phyloP scores from a whole-genome alignment of 768 basidiomycete species.

The Serendipita sp. region DNA sequence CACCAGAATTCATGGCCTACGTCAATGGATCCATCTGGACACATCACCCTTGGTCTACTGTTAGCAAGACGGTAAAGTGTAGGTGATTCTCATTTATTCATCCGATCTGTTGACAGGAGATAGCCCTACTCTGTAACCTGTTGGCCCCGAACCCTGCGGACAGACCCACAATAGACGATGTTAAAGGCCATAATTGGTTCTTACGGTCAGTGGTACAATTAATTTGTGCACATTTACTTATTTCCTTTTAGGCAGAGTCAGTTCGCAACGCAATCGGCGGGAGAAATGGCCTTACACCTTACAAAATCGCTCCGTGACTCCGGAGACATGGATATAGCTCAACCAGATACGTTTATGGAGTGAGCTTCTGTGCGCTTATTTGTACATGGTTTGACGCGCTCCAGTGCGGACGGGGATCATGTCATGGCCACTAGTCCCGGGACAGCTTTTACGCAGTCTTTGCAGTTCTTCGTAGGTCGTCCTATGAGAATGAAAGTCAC shows the following conservation, averaged over 20 bases:
- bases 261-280: slow-evolving; percentile 33
- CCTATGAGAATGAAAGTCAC: neutral
- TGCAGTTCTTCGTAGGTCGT: slow-evolving; percentile 62
- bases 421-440: slow-evolving; percentile 39
- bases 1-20: slow-evolving; percentile 71
- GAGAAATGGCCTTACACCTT: slow-evolving; percentile 49
- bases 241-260: slow-evolving; percentile 44
- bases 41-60: slow-evolving; percentile 63
- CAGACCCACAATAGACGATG: slow-evolving; percentile 47
- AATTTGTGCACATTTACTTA: neutral
- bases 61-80: slow-evolving; percentile 48
- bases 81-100: slow-evolving; percentile 16
- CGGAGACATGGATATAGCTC: slow-evolving; percentile 62
- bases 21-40: slow-evolving; percentile 54
- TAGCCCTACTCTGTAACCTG: slow-evolving; percentile 64
- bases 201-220: slow-evolving; percentile 31
- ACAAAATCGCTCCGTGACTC: slow-evolving; percentile 47
- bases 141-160: slow-evolving; percentile 51
- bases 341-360: slow-evolving; percentile 34
- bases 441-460: slow-evolving; percentile 58
- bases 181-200: slow-evolving; percentile 56
- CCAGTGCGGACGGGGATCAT: slow-evolving; percentile 35
- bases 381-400: neutral
- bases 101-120: slow-evolving; percentile 14
- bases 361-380: slow-evolving; percentile 8